phyloP scores from a whole-genome alignment of 2,329 filamentous ascomycete genomes.

The Sclerotinia subarctica region DNA sequence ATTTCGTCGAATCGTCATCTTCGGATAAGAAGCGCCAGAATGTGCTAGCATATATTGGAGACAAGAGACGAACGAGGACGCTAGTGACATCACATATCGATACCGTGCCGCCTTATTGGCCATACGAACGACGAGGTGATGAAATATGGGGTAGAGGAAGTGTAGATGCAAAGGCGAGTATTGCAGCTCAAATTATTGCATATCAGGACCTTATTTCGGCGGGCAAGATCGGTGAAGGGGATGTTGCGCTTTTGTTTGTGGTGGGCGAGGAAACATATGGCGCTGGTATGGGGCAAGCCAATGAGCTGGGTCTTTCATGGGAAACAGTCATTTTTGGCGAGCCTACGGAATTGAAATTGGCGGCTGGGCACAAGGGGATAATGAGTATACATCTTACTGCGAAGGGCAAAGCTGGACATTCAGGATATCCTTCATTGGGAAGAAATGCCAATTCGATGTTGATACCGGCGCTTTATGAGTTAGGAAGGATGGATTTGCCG shows the following conservation, averaged over 20 bases:
- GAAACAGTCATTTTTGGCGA: constrained; percentile 86
- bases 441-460: constrained; percentile 81
- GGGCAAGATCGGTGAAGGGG: constrained; percentile 43
- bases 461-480: constrained; percentile 64
- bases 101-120: constrained; percentile 52
- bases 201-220: constrained; percentile 52
- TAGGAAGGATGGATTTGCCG: constrained; percentile 67
- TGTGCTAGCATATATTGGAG: constrained; percentile 57
- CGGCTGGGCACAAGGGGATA: constrained; percentile 87
- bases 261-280: constrained; percentile 82
- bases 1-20: constrained; percentile 24
- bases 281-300: constrained; percentile 69
- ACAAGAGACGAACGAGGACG: constrained; percentile 47
- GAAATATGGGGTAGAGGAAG: constrained; percentile 69
- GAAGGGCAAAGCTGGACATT: constrained; percentile 77
- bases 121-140: constrained; percentile 40
- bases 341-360: constrained; percentile 84
- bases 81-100: constrained; percentile 66
- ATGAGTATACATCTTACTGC: constrained; percentile 65
- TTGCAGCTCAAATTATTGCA: constrained; percentile 73
- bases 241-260: constrained; percentile 62
- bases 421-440: constrained; percentile 88
- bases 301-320: constrained; percentile 50
- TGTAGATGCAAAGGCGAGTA: constrained; percentile 67
- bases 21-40: constrained; percentile 45